Conservation (phyloP, 768 basidiomycete genomes). For the Mycena latifolia region DNA sequence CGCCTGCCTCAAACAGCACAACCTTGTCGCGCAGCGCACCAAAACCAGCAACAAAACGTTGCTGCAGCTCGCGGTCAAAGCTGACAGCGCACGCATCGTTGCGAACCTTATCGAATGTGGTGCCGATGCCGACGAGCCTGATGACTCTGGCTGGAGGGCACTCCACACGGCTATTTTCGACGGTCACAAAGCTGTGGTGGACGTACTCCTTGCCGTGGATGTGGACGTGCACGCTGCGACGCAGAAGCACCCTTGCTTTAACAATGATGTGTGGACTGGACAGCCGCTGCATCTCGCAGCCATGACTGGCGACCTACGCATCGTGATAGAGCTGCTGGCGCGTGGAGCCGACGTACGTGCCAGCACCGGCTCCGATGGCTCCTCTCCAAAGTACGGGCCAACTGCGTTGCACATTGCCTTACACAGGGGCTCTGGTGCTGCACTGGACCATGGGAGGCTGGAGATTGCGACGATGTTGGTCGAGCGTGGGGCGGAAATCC, state of each 20-base stretch:
- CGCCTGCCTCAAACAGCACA: slow-evolving; percentile 18
- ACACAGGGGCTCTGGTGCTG: slow-evolving; percentile 2
- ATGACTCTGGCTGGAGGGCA: slow-evolving; percentile 3
- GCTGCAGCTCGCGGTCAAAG: slow-evolving; percentile 14
- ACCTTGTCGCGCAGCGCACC: background rate
- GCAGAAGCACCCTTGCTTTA: background rate
- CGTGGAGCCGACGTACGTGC: slow-evolving; percentile 23
- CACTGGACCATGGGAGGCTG: slow-evolving; percentile 7
- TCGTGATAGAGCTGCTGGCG: slow-evolving; percentile 7
- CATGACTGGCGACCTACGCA: slow-evolving; percentile 14
- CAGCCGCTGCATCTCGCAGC: slow-evolving; percentile 9
- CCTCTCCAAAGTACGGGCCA: slow-evolving; percentile 8
- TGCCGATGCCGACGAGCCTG: background rate
- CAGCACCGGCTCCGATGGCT: background rate
- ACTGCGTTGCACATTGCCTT: slow-evolving; percentile 28
- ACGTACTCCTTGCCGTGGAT: background rate
- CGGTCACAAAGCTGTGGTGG: background rate
- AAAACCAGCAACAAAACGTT: slow-evolving; percentile 5
- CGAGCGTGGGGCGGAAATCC: slow-evolving; percentile 9
- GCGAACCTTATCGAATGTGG: slow-evolving; percentile 6
- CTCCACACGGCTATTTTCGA: slow-evolving; percentile 11
- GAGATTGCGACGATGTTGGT: slow-evolving; percentile 19
- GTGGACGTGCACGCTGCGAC: slow-evolving; percentile 10
- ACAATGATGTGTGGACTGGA: background rate
- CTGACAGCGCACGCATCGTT: slow-evolving; percentile 3